A percentile compares a stretch with the other conserved stretches of the same genome.
phyloP scores from a whole-genome alignment of 2,329 filamentous ascomycete species.

The Diaporthe capsici region DNA sequence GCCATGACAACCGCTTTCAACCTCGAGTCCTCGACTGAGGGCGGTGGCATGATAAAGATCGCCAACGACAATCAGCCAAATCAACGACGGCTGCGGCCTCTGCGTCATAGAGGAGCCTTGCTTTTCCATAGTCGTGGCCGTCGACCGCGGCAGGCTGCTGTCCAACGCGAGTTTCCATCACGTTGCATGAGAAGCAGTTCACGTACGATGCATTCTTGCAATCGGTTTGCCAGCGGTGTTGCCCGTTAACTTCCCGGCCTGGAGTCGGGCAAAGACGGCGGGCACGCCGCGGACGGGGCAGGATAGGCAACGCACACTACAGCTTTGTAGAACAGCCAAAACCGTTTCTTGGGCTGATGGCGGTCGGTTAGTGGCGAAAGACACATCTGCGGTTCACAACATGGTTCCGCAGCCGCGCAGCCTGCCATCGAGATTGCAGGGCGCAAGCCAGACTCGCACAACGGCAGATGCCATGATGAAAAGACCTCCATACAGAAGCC shows the following conservation, averaged over 20 bases:
- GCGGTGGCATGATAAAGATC: neutral
- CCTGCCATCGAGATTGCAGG: slow-evolving; percentile 31
- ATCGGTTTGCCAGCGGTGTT: neutral
- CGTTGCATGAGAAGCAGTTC: slow-evolving; percentile 13
- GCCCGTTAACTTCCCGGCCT: neutral
- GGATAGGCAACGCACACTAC: slow-evolving; percentile 4
- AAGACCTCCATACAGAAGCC: neutral
- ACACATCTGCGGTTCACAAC: slow-evolving; percentile 35
- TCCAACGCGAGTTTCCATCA: neutral
- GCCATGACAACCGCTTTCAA: neutral
- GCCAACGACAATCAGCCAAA: neutral
- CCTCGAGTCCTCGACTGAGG: slow-evolving; percentile 1
- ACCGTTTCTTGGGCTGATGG: slow-evolving; percentile 35
- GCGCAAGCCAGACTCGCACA: slow-evolving; percentile 30
- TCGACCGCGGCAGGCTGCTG: neutral
- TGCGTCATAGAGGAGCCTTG: slow-evolving; percentile 10
- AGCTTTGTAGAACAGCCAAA: slow-evolving; percentile 34
- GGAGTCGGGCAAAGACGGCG: slow-evolving; percentile 10
- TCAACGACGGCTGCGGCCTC: neutral
- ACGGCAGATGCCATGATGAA: slow-evolving; percentile 32
- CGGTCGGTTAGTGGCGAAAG: slow-evolving; percentile 37
- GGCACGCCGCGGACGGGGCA: slow-evolving; percentile 16
- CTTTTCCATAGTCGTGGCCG: slow-evolving; percentile 1
- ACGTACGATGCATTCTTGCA: slow-evolving; percentile 11
- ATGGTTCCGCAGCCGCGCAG: slow-evolving; percentile 29